Percentiles rank a stretch among this genome's conserved stretches.
Evolutionary conservation across 305 asterid genomes (phyloP).

Genomic region (Solanum hybrid): DNA sequence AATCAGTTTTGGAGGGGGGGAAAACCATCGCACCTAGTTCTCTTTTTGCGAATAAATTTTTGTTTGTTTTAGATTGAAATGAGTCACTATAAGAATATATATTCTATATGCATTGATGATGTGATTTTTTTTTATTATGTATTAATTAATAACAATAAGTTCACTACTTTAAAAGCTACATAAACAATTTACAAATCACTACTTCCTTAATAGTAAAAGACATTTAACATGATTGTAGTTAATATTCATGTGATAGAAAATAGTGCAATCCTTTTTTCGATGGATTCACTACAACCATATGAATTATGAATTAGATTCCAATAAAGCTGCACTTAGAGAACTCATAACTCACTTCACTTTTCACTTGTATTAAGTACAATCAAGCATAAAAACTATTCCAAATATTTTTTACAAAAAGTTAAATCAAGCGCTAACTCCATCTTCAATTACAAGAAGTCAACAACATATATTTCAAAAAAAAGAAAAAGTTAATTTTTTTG

Average conservation of each 20-base stretch:
- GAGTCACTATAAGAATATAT: neutral
- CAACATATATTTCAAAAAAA: neutral
- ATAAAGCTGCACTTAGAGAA: neutral
- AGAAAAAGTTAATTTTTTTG: neutral
- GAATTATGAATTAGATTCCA: neutral
- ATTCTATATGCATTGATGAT: neutral
- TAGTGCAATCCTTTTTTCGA: neutral
- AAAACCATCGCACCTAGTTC: no score
- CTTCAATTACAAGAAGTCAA: neutral
- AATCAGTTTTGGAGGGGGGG: no score
- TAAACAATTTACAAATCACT: neutral
- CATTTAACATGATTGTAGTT: neutral
- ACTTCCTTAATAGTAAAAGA: neutral
- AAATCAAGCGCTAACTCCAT: neutral
- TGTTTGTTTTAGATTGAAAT: no score
- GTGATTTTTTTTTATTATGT: neutral
- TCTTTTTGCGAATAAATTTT: no score
- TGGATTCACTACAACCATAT: neutral
- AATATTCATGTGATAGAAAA: neutral
- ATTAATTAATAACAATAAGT: neutral
- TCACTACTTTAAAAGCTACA: neutral
- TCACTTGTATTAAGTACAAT: neutral
- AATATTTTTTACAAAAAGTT: neutral
- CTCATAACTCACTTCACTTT: neutral
- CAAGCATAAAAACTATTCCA: neutral